Conservation (phyloP, 371 early-diverging fungal genomes). For the Lichtheimia ramosa region DNA sequence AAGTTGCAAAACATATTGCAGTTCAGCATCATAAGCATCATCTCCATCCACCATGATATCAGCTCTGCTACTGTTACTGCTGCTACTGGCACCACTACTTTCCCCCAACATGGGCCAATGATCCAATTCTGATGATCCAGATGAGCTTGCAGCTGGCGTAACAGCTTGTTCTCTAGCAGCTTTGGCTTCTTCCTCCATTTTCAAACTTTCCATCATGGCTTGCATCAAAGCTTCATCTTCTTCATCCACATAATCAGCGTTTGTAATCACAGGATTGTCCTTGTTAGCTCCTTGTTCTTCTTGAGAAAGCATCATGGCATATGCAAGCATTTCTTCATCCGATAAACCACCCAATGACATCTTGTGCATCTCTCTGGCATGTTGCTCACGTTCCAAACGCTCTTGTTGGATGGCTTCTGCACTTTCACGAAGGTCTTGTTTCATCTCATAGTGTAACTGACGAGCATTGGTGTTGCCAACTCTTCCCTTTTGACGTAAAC, state of each 20-base stretch:
- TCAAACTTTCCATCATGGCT: conserved; percentile 47
- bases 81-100: neutral
- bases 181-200: conserved; percentile 9
- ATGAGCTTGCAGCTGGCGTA: neutral
- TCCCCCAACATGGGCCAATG: neutral
- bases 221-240: conserved; percentile 44
- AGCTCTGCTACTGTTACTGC: neutral
- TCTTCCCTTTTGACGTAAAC: conserved; percentile 24
- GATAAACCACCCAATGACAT: conserved; percentile 42
- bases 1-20: conserved; percentile 40
- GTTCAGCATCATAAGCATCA: conserved; percentile 41
- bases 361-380: conserved; percentile 26
- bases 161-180: neutral
- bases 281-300: conserved; percentile 12
- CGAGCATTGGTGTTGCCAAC: conserved; percentile 13
- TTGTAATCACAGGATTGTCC: neutral
- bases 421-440: conserved; percentile 42
- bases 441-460: conserved; percentile 34
- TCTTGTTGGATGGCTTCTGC: conserved; percentile 32
- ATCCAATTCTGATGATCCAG: too few species aligned
- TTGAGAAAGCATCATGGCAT: conserved; percentile 52
- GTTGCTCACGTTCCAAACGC: conserved; percentile 24
- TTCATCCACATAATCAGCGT: conserved; percentile 22
- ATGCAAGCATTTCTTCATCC: conserved; percentile 48
- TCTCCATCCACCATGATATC: conserved; percentile 3